These are phyloP conservation scores for Exophiala sp. DNA, from an alignment of 2,329 filamentous ascomycete genomes.

Conservation along the genomic window DNA sequence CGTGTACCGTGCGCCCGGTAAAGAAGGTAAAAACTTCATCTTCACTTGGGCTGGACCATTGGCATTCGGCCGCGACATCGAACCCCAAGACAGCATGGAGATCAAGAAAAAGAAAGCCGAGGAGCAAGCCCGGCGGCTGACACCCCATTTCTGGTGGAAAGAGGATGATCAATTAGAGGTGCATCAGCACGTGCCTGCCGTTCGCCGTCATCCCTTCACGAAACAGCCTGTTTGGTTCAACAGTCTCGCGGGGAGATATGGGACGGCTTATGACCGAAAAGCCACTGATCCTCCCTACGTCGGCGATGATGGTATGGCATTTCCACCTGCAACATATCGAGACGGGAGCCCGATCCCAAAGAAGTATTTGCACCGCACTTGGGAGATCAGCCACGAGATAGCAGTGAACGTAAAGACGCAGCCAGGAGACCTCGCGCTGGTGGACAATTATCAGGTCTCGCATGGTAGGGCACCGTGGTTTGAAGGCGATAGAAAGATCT, in stretches of 20 bases:
- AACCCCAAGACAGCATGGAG: background rate
- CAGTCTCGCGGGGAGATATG: background rate
- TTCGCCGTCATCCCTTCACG: background rate
- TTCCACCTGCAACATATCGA: background rate
- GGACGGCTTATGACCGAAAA: background rate
- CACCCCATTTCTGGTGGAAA: too few species aligned
- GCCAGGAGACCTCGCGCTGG: background rate
- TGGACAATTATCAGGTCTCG: constrained; percentile 1
- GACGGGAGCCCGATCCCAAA: background rate
- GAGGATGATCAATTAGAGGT: background rate
- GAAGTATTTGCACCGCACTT: background rate
- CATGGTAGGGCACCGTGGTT: background rate
- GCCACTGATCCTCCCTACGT: background rate
- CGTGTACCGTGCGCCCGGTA: background rate
- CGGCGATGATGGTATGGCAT: background rate
- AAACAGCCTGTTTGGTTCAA: background rate
- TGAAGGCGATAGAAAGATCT: background rate
- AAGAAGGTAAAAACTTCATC: constrained; percentile 3
- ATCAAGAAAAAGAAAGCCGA: background rate
- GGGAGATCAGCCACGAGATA: constrained; percentile 1
- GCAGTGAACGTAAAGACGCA: background rate
- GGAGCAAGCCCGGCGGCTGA: too few species aligned
- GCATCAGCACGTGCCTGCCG: background rate
- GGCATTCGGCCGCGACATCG: constrained; percentile 1
- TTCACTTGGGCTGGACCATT: constrained; percentile 1